Evolutionary conservation across 176 grass and related monocot species (phyloP), one percentile per base, ranked within the genome.

Genomic region (Sorghum bicolor): DNA sequence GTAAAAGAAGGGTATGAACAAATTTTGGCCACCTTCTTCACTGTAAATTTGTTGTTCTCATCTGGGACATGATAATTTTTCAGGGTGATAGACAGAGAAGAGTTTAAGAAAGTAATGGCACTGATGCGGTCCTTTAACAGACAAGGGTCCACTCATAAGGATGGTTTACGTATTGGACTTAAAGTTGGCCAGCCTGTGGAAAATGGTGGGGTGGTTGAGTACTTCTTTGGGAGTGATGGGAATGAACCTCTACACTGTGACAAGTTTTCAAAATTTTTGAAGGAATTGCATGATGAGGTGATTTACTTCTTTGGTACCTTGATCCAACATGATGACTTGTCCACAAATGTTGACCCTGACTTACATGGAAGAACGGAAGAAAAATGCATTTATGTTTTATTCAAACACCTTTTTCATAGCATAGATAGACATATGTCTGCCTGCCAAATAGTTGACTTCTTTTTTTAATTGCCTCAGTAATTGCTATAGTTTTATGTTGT

Each of bases 91-190:
- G 93, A 98, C 73, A 92, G 32, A 90, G 89, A 94, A 64, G 96
- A 98, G 86, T 98, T 98, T 82, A 98, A 95, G 91, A 94, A 95
- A 93, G 79, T 98, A 82, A 98, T 98, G 96, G 83, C 87, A 70
- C 82, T 98, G 77, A 94, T 98, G 96, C 91, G 96, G 52, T 89
- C 91, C 40, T 81, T 89, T 70, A 95, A 94, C 60, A 95, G 96
- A 90, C 96, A 98, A 93, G 96, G 96, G 58, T 85, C 87, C 74
- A 69, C 80, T 31, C 93, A 98, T 76, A 93, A 86, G 60, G 81
- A 98, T 90, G 93, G 93, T 41, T 87, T 91, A 44, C 93, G 96
- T n/a, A 47, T 87, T 40, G 89, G 93, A 87, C 90, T 95, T 75
- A 98, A 91, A 93, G 86, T 88, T 89, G 67, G 74, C 6, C 75